Evolutionary conservation across 2,329 filamentous ascomycete species (phyloP), one percentile per base, ranked within the genome.

Genomic region (Trichoderma sp.): DNA sequence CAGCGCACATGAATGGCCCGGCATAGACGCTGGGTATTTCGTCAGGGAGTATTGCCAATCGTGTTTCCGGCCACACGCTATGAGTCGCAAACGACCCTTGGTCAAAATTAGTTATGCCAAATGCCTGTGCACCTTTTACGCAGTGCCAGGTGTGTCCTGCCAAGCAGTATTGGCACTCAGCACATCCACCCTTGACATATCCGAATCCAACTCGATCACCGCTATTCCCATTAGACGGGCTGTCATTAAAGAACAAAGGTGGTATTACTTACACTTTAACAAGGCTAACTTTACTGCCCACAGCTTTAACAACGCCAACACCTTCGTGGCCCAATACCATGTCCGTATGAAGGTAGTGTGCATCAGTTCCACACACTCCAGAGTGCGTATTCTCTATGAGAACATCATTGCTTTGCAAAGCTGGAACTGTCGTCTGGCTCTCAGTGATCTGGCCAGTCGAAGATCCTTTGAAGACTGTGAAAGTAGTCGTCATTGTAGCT

Each of bases 401-500:
- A 35, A 62, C 59, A n/a, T 62, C 19, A 8, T 62, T 33, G n/a
- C 59, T 62, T n/a, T 35, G 59, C 29, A 62, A 35, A 29, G 59
- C 43, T 31, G 59, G 43, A 24, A 52, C n/a, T 14, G 59, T 62
- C 6, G 59, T 62, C 27, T 62, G 40, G 59, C 59, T 35, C 43
- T 62, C 43, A n/a, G 13, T 47, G 14, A 62, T 52, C n/a, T 52
- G 52, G 27, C 24, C 37, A 5, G 59, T 24, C 13, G 43, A 29
- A 35, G 59, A 62, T 6, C 59, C 59, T 52, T 62, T 62, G 59
- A 62, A 52, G 43, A 52, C 59, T 35, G 59, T 62, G 8, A 62
- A 62, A 7, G n/a, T 62, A 19, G 29, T 49, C 11, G 59, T 35
- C 59, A 62, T 62, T 35, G 59, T 7, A 27, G 7, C 13, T 52